These are phyloP conservation scores for Syzygium grande DNA, from an alignment of 345 rosid genomes.

Conservation along the genomic window DNA sequence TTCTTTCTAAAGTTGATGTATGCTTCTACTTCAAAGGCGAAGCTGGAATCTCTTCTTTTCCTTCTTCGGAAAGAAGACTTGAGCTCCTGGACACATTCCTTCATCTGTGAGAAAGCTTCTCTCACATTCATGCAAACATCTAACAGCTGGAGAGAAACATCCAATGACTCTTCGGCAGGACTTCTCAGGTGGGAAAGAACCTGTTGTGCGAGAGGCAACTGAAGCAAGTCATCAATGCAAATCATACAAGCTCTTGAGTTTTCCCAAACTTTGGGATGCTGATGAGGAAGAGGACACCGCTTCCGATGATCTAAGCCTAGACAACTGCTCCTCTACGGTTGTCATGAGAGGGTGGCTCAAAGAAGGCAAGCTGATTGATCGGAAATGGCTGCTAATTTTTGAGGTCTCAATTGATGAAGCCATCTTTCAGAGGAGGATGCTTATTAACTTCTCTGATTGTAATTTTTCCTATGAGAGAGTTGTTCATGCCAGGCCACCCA, in stretches of 20 bases:
- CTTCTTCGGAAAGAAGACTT: no score
- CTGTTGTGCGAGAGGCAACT: background rate
- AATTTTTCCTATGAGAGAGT: background rate
- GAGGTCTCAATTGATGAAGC: background rate
- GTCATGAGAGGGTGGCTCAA: constrained; percentile 11
- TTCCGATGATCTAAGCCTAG: constrained; percentile 2
- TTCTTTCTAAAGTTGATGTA: constrained; percentile 5
- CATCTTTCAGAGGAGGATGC: background rate
- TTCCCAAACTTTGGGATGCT: constrained; percentile 1
- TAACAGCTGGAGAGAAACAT: no score
- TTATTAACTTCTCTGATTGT: background rate
- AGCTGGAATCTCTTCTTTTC: background rate
- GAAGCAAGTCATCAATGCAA: constrained; percentile 8
- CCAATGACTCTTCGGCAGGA: background rate
- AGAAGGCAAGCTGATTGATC: constrained; percentile 20
- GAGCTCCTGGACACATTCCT: no score
- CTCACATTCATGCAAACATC: no score
- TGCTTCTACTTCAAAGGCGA: background rate
- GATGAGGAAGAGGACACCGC: background rate
- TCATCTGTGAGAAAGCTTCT: no score
- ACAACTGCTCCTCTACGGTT: constrained; percentile 7
- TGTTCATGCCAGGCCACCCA: background rate
- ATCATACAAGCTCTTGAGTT: constrained; percentile 4
- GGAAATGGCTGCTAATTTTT: background rate
- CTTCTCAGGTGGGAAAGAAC: background rate